These are phyloP conservation scores for Sphagnurus paluster DNA, from an alignment of 1,284 basidiomycete species.

Conservation along the genomic window DNA sequence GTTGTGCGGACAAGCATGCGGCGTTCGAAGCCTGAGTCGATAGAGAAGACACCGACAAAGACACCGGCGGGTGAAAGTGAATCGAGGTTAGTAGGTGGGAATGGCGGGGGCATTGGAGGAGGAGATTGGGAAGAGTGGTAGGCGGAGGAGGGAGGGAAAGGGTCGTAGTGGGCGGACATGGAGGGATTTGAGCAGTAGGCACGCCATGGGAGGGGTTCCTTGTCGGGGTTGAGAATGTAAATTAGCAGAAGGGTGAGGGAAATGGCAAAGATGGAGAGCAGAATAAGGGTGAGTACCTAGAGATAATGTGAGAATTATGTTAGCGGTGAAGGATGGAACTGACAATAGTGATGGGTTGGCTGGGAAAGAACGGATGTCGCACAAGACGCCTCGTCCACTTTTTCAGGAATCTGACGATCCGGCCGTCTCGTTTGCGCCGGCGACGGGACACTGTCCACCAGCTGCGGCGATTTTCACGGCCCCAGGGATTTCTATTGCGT, in stretches of 20 bases:
- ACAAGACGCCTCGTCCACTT: slow-evolving; percentile 56
- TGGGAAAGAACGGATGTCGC: slow-evolving; percentile 77
- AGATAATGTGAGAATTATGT: slow-evolving; percentile 11
- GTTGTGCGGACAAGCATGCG: slow-evolving; percentile 89
- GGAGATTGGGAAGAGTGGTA: slow-evolving; percentile 36
- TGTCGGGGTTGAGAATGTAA: slow-evolving; percentile 94
- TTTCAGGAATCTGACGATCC: slow-evolving; percentile 49
- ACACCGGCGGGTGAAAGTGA: slow-evolving; percentile 85
- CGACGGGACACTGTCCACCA: slow-evolving; percentile 54
- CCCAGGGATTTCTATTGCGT: slow-evolving; percentile 37
- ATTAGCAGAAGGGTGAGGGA: slow-evolving; percentile 83
- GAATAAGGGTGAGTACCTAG: slow-evolving; percentile 71
- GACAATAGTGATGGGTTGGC: slow-evolving; percentile 80
- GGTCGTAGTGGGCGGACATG: slow-evolving; percentile 43
- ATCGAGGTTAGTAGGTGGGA: slow-evolving; percentile 71
- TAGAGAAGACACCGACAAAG: slow-evolving; percentile 90
- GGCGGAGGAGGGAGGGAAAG: slow-evolving; percentile 35
- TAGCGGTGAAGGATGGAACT: slow-evolving; percentile 28
- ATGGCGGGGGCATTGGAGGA: slow-evolving; percentile 50
- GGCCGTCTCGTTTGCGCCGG: slow-evolving; percentile 38
- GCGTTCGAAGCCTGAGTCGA: slow-evolving; percentile 84
- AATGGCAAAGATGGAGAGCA: slow-evolving; percentile 73
- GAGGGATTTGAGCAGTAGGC: slow-evolving; percentile 81
- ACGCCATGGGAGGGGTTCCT: slow-evolving; percentile 92
- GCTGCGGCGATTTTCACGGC: slow-evolving; percentile 42